Evolutionary conservation across 169 alveolate species (phyloP).

Genomic region (Cryptosporidium baileyi): DNA sequence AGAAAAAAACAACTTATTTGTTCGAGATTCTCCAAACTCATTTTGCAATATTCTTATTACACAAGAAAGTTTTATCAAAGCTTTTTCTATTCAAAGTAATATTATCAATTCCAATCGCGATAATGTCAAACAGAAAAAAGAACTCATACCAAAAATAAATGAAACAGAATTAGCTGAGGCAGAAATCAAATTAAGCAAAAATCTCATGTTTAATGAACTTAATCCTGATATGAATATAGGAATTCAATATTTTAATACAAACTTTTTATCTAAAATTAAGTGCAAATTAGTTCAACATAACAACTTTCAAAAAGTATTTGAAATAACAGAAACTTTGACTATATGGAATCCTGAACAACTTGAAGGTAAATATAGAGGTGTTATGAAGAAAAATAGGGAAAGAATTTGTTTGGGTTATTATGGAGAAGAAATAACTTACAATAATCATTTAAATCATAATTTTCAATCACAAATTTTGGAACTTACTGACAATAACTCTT

Average conservation of each 20-base stretch:
- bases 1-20: no score
- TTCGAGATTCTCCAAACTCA: neutral
- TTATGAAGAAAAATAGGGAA: slow-evolving; percentile 49
- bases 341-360: slow-evolving; percentile 53
- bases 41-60: neutral
- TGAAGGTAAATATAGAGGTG: slow-evolving; percentile 64
- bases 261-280: slow-evolving; percentile 25
- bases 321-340: slow-evolving; percentile 25
- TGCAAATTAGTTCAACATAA: slow-evolving; percentile 32
- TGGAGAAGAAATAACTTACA: neutral
- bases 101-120: neutral
- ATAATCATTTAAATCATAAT: neutral
- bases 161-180: slow-evolving; percentile 13
- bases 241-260: neutral
- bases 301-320: slow-evolving; percentile 12
- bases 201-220: neutral
- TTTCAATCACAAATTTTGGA: slow-evolving; percentile 24
- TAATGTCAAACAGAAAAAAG: neutral
- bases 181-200: neutral
- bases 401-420: slow-evolving; percentile 41
- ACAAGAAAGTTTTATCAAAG: slow-evolving; percentile 28
- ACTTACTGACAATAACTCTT: slow-evolving; percentile 31
- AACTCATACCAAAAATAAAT: slow-evolving; percentile 2
- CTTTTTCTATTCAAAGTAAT: neutral
- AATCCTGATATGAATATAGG: neutral